A percentile compares a stretch with the other conserved stretches of the same genome.
phyloP scores from a whole-genome alignment of 805 yeast genomes.

The Yamadazyma kitorensis region DNA sequence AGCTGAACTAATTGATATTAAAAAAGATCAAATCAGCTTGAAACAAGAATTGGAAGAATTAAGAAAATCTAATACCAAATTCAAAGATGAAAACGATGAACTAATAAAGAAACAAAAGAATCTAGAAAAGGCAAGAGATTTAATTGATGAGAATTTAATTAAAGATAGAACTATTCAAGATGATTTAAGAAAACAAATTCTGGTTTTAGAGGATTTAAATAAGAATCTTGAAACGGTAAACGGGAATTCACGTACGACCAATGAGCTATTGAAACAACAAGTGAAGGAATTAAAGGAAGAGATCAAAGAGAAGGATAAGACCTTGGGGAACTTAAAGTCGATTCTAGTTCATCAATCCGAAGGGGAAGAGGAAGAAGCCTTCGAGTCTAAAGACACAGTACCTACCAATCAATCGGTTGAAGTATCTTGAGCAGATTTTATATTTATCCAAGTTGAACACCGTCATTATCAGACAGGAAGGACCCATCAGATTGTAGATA shows the following conservation, averaged over 20 bases:
- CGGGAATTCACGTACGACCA: too few relatives aligned
- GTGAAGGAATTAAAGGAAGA: neutral
- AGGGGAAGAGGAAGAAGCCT: too few relatives aligned
- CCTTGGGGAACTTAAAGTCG: too few relatives aligned
- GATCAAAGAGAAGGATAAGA: too few relatives aligned
- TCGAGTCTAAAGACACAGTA: too few relatives aligned
- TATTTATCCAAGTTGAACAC: too few relatives aligned
- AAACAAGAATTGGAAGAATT: conserved; percentile 1
- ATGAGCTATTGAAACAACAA: conserved; percentile 1
- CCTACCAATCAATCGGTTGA: too few relatives aligned
- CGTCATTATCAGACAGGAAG: too few relatives aligned
- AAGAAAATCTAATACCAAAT: neutral
- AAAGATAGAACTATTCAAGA: conserved; percentile 1
- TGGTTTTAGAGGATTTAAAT: neutral
- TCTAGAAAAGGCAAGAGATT: conserved; percentile 5
- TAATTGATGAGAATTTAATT: conserved; percentile 5
- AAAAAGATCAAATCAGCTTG: neutral
- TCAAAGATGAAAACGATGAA: neutral
- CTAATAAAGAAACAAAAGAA: neutral
- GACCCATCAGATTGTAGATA: too few relatives aligned
- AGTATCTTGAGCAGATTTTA: too few relatives aligned
- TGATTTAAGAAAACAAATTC: neutral
- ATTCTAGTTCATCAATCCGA: too few relatives aligned
- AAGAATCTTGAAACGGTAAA: neutral
- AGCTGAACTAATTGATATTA: neutral